phyloP scores from a whole-genome alignment of 2,329 filamentous ascomycete genomes.

The Esteya vermicola region DNA sequence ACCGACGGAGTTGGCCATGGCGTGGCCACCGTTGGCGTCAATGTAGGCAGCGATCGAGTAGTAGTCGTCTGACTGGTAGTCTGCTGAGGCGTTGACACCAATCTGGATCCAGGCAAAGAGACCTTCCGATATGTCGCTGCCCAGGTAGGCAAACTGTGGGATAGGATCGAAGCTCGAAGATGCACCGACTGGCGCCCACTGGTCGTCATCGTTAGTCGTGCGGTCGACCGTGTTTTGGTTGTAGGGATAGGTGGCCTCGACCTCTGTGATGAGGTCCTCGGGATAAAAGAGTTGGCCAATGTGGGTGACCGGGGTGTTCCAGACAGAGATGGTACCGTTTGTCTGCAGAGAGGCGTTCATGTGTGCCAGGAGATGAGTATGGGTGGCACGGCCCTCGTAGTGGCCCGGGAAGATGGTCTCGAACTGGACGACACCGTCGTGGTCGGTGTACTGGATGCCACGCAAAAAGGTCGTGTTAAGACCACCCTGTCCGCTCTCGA shows the following conservation, averaged over 20 bases:
- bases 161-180: conserved; percentile 24
- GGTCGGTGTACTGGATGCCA: conserved; percentile 27
- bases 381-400: conserved; percentile 23
- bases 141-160: conserved; percentile 39
- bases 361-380: conserved; percentile 20
- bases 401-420: conserved; percentile 28
- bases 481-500: conserved; percentile 18
- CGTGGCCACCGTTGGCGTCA: conserved; percentile 2
- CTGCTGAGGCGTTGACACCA: conserved; percentile 26
- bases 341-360: conserved; percentile 18
- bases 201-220: conserved; percentile 29
- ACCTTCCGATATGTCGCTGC: conserved; percentile 33
- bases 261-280: conserved; percentile 33
- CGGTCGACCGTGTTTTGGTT: conserved; percentile 22
- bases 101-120: conserved; percentile 36
- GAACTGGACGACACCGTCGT: conserved; percentile 25
- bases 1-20: conserved; percentile 3
- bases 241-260: conserved; percentile 33
- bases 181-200: conserved; percentile 28
- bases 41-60: conserved; percentile 15
- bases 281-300: conserved; percentile 49
- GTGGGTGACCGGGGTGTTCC: conserved; percentile 30
- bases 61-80: conserved; percentile 33
- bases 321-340: conserved; percentile 36
- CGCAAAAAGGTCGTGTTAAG: conserved; percentile 26